Conservation (phyloP, 1,284 basidiomycete species). For the Rhodofomes roseus region DNA sequence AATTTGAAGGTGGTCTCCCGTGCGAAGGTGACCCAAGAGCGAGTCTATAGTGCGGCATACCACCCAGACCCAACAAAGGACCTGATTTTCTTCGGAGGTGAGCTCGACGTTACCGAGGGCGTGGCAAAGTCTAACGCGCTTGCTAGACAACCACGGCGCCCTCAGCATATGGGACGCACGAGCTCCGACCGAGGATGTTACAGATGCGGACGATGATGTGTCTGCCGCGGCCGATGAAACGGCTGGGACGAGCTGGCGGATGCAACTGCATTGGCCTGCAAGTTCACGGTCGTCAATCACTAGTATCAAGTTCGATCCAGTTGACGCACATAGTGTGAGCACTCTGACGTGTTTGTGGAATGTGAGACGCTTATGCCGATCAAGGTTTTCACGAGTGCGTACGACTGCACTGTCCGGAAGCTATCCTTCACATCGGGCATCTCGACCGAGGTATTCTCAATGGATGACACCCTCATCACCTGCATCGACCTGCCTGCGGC, state of each 20-base stretch:
- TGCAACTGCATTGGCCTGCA: constrained; percentile 80
- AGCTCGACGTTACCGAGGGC: constrained; percentile 13
- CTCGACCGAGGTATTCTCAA: constrained; percentile 62
- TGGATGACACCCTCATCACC: constrained; percentile 56
- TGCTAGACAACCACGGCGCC: constrained; percentile 70
- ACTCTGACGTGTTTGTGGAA: not conserved
- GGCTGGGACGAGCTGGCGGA: constrained; percentile 72
- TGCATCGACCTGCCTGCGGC: constrained; percentile 62
- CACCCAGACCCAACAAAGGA: constrained; percentile 80
- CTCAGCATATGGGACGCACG: constrained; percentile 81
- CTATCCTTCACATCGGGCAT: constrained; percentile 66
- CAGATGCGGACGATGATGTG: constrained; percentile 58
- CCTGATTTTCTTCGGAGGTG: constrained; percentile 75
- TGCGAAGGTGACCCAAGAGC: constrained; percentile 72
- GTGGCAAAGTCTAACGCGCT: not conserved
- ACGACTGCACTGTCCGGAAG: constrained; percentile 72
- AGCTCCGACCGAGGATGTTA: constrained; percentile 56
- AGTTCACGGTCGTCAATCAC: constrained; percentile 76
- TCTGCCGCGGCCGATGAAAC: constrained; percentile 38
- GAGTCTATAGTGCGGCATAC: constrained; percentile 72
- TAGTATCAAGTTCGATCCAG: constrained; percentile 67
- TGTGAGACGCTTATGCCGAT: constrained; percentile 1
- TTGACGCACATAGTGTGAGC: constrained; percentile 65
- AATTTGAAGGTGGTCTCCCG: constrained; percentile 60
- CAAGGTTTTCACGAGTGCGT: constrained; percentile 74